phyloP scores from a whole-genome alignment of 2,329 filamentous ascomycete genomes.

The Botrytis porri region DNA sequence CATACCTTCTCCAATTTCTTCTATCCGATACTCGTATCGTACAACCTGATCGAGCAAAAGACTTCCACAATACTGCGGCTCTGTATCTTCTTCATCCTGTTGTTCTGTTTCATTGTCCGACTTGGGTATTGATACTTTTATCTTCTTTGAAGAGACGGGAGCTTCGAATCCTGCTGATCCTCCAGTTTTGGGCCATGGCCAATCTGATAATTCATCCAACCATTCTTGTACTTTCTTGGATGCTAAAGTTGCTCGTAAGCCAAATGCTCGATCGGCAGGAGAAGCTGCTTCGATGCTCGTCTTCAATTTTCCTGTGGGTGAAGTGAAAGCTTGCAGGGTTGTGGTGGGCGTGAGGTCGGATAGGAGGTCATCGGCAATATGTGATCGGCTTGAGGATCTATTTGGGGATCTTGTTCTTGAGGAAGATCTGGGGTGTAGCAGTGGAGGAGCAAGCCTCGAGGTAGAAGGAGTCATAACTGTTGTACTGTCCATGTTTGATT shows the following conservation, averaged over 20 bases:
- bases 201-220: slow-evolving; percentile 65
- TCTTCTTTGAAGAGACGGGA: slow-evolving; percentile 43
- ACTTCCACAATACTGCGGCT: slow-evolving; percentile 52
- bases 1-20: slow-evolving; percentile 68
- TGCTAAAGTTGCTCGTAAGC: slow-evolving; percentile 65
- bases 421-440: slow-evolving; percentile 24
- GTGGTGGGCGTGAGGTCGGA: slow-evolving; percentile 58
- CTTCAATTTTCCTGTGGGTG: slow-evolving; percentile 51
- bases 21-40: slow-evolving; percentile 68
- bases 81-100: slow-evolving; percentile 20
- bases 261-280: slow-evolving; percentile 66
- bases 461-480: slow-evolving; percentile 26
- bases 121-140: slow-evolving; percentile 39
- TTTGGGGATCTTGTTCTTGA: slow-evolving; percentile 29
- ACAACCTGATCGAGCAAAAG: slow-evolving; percentile 62
- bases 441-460: slow-evolving; percentile 28
- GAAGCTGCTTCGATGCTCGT: slow-evolving; percentile 62
- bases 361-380: slow-evolving; percentile 55
- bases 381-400: slow-evolving; percentile 27
- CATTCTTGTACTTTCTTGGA: slow-evolving; percentile 71
- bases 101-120: slow-evolving; percentile 5
- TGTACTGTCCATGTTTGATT: slow-evolving; percentile 29
- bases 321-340: slow-evolving; percentile 58
- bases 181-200: slow-evolving; percentile 53
- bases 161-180: slow-evolving; percentile 55